Evolutionary conservation across 2,329 filamentous ascomycete genomes (phyloP).

Genomic region (Alternaria arbusti): DNA sequence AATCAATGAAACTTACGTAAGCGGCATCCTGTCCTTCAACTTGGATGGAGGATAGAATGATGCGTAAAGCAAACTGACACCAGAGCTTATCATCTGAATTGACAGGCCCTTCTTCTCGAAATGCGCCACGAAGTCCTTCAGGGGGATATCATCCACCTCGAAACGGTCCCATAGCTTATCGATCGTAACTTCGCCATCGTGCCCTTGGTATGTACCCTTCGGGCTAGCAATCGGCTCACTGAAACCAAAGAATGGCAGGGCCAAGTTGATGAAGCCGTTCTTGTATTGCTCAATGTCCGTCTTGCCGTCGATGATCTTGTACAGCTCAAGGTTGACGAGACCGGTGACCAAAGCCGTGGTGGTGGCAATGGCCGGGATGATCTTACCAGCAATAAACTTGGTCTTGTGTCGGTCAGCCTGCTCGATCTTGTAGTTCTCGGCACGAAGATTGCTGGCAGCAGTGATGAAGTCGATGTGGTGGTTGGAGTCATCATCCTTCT

Average conservation of each 20-base stretch:
- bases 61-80: constrained; percentile 91
- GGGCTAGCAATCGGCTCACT: constrained; percentile 94
- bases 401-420: constrained; percentile 94
- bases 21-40: constrained; percentile 78
- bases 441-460: constrained; percentile 92
- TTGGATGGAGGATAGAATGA: constrained; percentile 86
- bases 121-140: constrained; percentile 80
- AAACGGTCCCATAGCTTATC: constrained; percentile 99
- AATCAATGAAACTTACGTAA: constrained; percentile 63
- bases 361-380: constrained; percentile 97
- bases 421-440: constrained; percentile 97
- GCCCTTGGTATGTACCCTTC: constrained; percentile 87
- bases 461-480: constrained; percentile 99
- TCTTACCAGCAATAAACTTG: constrained; percentile 99
- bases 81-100: constrained; percentile 95
- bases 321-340: constrained; percentile 88
- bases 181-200: constrained; percentile 76
- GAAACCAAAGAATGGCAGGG: constrained; percentile 97
- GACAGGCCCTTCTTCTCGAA: constrained; percentile 81
- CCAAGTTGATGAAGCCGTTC: constrained; percentile 97
- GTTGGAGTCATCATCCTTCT: constrained; percentile 98
- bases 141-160: constrained; percentile 83
- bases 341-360: constrained; percentile 96
- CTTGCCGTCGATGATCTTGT: constrained; percentile 97
- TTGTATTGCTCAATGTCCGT: constrained; percentile 98